Conservation (phyloP, 441 rosid species). For the Lepidium campestre region DNA sequence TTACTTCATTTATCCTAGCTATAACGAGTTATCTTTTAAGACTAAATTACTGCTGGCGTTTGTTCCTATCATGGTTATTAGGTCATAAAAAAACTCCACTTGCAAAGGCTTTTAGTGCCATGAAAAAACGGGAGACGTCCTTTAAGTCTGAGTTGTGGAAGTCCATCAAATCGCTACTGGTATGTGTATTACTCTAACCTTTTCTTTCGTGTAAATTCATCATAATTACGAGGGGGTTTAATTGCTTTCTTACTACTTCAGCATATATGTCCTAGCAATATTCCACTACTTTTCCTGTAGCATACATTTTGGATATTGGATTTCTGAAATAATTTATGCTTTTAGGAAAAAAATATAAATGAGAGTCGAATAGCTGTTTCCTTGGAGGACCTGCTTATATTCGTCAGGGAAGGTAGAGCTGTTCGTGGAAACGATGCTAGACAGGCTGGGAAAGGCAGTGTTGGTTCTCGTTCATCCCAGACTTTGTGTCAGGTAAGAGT, state of each 20-base stretch:
- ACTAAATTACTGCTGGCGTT: neutral
- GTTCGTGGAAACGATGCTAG: constrained; percentile 30
- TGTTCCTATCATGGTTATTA: constrained; percentile 28
- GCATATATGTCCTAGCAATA: neutral
- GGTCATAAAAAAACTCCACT: constrained; percentile 44
- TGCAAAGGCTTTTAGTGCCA: constrained; percentile 42
- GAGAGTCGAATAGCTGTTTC: constrained; percentile 34
- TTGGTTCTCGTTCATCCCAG: constrained; percentile 35
- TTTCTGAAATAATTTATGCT: neutral
- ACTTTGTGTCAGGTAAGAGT: constrained; percentile 53
- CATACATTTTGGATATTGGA: neutral
- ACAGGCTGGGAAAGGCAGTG: constrained; percentile 25
- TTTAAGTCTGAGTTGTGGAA: constrained; percentile 52
- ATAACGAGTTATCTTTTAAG: neutral
- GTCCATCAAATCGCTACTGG: constrained; percentile 46
- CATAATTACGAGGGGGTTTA: neutral
- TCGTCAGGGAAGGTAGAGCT: constrained; percentile 39
- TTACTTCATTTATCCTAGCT: constrained; percentile 13
- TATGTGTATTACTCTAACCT: constrained; percentile 29
- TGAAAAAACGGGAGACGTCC: constrained; percentile 64
- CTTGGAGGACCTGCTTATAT: constrained; percentile 58
- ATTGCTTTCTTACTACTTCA: constrained; percentile 1
- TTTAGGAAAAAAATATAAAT: constrained; percentile 47
- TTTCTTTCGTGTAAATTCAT: neutral
- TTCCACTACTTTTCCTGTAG: neutral